Base-by-base conservation (phyloP, 305 asterid genomes). In the Petunia hybrid region DNA sequence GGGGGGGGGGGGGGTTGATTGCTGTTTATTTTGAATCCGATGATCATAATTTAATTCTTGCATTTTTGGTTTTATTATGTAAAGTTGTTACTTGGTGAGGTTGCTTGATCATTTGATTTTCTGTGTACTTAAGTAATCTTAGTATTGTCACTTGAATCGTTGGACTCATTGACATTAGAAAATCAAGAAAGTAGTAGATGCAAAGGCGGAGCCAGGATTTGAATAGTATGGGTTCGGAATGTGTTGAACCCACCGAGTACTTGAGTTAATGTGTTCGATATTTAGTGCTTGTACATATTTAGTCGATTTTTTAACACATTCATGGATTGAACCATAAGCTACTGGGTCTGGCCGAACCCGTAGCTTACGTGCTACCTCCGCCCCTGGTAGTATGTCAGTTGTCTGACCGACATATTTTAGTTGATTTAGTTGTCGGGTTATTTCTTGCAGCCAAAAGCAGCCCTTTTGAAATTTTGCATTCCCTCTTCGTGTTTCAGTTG, bases 401-500 rank as follows among this genome's bases (percentile, higher is more conserved):
- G 46, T 73, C 78, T 51, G 35, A 35, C 42, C 35, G 13, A 5
- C 51, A 35, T 51, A 6, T 73, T 73, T 73, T 51, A 53, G 56
- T 51, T 51, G 56, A 51, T 51, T 22, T 22, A 51, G 57, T 53
- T 53, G 57, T 10, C 12, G 57, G 57, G 12, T 53, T 13, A 53
- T 3, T 53, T 53, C 9, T 73, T 51, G 46, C 63, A 35, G 46
- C 61, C 36, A 5, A 51, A 35, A 36, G 14, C 7, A 51, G 35
- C 46, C 78, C 36, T 36, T 51, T 36, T 73, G 63, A 51, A 73
- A 73, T 73, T 60, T 14, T 73, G 36, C n/a, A 74, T 74, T 48
- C 2, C 43, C 38, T 66, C 82, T 83, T 38, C 46, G 80, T 22
- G 31, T 85, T 85, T 83, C 88, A 95, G 97, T 85, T 81, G 81